Base-by-base conservation (phyloP, 2,329 filamentous ascomycete species). In the Aspergillus ochraceus region DNA sequence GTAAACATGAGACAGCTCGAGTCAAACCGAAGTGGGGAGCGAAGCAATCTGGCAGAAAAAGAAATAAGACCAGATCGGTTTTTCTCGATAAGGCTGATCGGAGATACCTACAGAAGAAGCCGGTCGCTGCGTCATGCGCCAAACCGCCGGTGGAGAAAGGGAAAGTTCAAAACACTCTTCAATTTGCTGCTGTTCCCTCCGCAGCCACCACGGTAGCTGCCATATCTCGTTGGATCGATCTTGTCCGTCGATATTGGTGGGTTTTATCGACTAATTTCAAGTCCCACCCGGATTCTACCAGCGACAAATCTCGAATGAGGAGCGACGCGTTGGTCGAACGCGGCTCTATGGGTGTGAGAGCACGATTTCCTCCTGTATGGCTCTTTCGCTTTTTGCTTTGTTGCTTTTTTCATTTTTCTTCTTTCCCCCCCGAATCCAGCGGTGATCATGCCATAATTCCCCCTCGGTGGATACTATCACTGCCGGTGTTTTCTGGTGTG, bases 161-260 rank as follows among this genome's bases (percentile, higher is more conserved):
- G 66, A 73, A 73, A 73, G 66, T 71, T 72, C 70, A 72, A 73
- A 74, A 73, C 71, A 73, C 65, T 63, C 64, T 65, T 59, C 58
- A 61, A 59, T 59, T 62, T 63, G 51, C 59, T 62, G 54, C 54
- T 52, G 63, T 65, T 56, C 53, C 52, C 54, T 39, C 59, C 54
- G 29, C 57, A 55, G 46, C 58, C 55, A 62, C 60, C 55, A 59
- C 58, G 49, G 59, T 59, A 62, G 57, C 59, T 60, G 52, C 14
- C 29, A 32, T n/a, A n/a, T 55, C 22, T 46, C 30, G 32, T 47
- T 45, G 49, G 24, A 29, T 10, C 20, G 20, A 17, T 45, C 39
- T 52, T 14, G 29, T 14, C 12, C 49, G 20, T 50, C 12, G 30
- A n/a, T 52, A 19, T 17, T 22, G 24, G 17, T 50, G n/a, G n/a